Conservation (phyloP, 1,284 basidiomycete genomes). For the Boletus hoseneyae region DNA sequence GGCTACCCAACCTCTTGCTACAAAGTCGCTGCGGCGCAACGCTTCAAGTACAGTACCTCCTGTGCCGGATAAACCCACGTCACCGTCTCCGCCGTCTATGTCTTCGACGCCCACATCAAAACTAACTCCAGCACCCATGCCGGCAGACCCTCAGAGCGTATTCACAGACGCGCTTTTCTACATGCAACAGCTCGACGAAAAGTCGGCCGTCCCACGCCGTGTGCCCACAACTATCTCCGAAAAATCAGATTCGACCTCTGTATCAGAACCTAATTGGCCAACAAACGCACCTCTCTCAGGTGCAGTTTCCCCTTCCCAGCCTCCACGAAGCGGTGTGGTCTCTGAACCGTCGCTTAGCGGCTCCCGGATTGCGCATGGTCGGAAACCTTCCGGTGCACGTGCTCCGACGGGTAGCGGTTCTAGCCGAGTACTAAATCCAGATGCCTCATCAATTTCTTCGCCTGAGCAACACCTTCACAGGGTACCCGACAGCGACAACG, state of each 20-base stretch:
- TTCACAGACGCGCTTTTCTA: constrained; percentile 63
- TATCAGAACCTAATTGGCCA: constrained; percentile 26
- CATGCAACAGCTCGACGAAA: constrained; percentile 56
- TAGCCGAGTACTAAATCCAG: constrained; percentile 35
- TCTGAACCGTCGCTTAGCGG: constrained; percentile 26
- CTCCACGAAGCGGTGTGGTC: constrained; percentile 35
- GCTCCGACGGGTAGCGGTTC: constrained; percentile 47
- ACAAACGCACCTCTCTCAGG: constrained; percentile 13
- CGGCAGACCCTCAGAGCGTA: constrained; percentile 37
- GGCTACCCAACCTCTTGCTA: constrained; percentile 3
- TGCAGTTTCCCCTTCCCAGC: constrained; percentile 20
- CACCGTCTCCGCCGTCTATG: constrained; percentile 4
- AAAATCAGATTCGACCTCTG: constrained; percentile 31
- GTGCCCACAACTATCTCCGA: constrained; percentile 43
- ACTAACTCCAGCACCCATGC: constrained; percentile 10
- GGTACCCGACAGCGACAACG: constrained; percentile 27
- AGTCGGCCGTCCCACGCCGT: constrained; percentile 30
- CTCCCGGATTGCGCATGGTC: constrained; percentile 47
- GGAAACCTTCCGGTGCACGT: constrained; percentile 85
- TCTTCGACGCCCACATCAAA: constrained; percentile 16
- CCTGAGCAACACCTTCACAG: constrained; percentile 30
- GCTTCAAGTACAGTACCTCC: constrained; percentile 22
- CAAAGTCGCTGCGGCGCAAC: constrained; percentile 17
- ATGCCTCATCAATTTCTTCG: constrained; percentile 29
- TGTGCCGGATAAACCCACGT: constrained; percentile 26